phyloP scores from a whole-genome alignment of 139 green algal species.

The Volvox reticuliferus region DNA sequence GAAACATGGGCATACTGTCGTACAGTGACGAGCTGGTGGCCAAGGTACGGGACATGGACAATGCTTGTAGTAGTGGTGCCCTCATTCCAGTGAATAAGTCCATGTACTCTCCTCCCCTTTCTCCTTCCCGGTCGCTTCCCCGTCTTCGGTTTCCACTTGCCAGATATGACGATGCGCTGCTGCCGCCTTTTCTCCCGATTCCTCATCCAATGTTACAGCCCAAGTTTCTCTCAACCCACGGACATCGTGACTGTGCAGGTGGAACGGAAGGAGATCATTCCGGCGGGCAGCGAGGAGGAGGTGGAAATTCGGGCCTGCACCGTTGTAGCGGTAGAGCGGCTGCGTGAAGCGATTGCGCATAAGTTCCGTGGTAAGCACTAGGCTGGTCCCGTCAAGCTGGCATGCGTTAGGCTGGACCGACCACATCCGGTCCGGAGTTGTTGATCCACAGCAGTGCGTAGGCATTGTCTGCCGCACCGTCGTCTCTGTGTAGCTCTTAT shows the following conservation, averaged over 20 bases:
- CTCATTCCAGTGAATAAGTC: too few relatives aligned
- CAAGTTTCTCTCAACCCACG: too few relatives aligned
- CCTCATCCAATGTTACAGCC: too few relatives aligned
- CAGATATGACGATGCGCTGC: too few relatives aligned
- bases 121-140: too few relatives aligned
- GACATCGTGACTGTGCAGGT: background rate
- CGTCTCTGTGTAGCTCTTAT: background rate
- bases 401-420: too few relatives aligned
- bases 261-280: slow-evolving; percentile 53
- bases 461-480: background rate
- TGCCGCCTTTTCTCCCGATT: too few relatives aligned
- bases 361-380: slow-evolving; percentile 32
- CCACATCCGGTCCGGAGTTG: too few relatives aligned
- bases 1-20: slow-evolving; percentile 74
- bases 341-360: slow-evolving; percentile 56
- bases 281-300: slow-evolving; percentile 73
- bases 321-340: slow-evolving; percentile 77
- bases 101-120: too few relatives aligned
- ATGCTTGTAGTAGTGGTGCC: too few relatives aligned
- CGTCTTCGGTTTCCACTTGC: too few relatives aligned
- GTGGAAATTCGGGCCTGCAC: slow-evolving; percentile 81
- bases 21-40: slow-evolving; percentile 56
- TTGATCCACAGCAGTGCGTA: background rate
- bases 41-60: background rate
- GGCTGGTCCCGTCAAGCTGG: too few relatives aligned